Evolutionary conservation across 768 basidiomycete species (phyloP).

Genomic region (Mycena vitilis): DNA sequence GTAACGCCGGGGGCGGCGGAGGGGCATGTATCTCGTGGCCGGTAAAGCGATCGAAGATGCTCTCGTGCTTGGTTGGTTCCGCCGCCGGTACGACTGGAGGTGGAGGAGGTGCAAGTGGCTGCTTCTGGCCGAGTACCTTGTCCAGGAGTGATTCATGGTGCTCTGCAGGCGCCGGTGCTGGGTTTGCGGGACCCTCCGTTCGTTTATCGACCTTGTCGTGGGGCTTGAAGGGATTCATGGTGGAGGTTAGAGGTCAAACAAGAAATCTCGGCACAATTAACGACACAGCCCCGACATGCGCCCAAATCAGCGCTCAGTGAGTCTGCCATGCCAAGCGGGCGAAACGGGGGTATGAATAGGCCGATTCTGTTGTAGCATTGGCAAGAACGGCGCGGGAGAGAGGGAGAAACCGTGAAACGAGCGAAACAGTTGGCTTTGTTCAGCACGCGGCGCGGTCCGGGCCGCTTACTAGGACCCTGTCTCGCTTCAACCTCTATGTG

Average conservation of each 20-base stretch:
- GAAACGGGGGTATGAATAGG: neutral
- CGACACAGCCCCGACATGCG: constrained; percentile 17
- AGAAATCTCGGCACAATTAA: neutral
- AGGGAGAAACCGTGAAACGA: neutral
- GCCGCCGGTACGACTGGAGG: neutral
- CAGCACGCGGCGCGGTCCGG: too few species aligned
- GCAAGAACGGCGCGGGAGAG: neutral
- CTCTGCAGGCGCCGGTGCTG: neutral
- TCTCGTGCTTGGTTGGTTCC: constrained; percentile 7
- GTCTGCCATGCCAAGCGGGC: neutral
- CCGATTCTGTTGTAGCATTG: neutral
- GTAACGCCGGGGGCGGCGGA: constrained; percentile 6
- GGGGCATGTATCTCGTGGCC: neutral
- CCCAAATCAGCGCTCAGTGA: neutral
- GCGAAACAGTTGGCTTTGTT: too few species aligned
- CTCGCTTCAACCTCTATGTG: too few species aligned
- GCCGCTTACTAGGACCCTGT: too few species aligned
- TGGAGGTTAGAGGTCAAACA: constrained; percentile 12
- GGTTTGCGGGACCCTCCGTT: neutral
- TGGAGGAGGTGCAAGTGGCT: neutral
- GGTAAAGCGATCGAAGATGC: constrained; percentile 7
- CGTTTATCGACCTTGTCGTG: neutral
- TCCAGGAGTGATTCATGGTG: constrained; percentile 19
- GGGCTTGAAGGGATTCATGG: constrained; percentile 20
- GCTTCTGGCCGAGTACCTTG: constrained; percentile 18